phyloP scores from a whole-genome alignment of 106 monocot genomes.

The Xerophyta viscosa region DNA sequence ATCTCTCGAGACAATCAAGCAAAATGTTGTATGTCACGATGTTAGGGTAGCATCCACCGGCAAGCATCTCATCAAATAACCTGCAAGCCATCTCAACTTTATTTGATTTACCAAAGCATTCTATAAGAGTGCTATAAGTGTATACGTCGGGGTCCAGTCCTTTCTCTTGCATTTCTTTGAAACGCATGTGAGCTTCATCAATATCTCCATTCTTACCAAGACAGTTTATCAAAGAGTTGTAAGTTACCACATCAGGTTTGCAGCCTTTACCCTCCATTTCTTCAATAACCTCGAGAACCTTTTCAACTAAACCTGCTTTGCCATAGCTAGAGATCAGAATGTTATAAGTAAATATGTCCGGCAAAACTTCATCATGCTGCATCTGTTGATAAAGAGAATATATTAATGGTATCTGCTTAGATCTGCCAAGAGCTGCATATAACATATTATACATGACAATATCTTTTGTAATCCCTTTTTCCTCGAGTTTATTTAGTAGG shows the following conservation, averaged over 20 bases:
- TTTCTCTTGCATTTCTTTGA: constrained; percentile 95
- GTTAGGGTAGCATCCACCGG: constrained; percentile 70
- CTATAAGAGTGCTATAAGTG: constrained; percentile 90
- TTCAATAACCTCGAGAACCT: constrained; percentile 62
- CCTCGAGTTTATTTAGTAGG: constrained; percentile 65
- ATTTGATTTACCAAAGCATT: constrained; percentile 89
- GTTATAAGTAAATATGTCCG: constrained; percentile 88
- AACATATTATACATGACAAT: constrained; percentile 82
- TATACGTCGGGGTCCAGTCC: constrained; percentile 87
- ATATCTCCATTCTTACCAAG: constrained; percentile 85
- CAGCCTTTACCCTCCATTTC: constrained; percentile 68
- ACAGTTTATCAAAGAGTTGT: constrained; percentile 90
- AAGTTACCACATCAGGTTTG: constrained; percentile 92
- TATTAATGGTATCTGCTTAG: constrained; percentile 47
- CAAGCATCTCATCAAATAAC: constrained; percentile 96
- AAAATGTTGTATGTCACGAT: constrained; percentile 95
- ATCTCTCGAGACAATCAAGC: constrained; percentile 82
- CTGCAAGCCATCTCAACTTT: constrained; percentile 80
- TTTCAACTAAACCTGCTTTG: constrained; percentile 57
- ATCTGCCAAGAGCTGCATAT: constrained; percentile 62
- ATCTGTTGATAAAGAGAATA: constrained; percentile 59
- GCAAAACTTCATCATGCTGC: constrained; percentile 48
- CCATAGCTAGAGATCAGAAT: constrained; percentile 88
- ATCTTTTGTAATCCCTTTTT: constrained; percentile 68
- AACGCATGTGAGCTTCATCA: constrained; percentile 89